These are phyloP conservation scores for Psilocybe sp. DNA, from an alignment of 768 basidiomycete genomes.

Conservation along the genomic window DNA sequence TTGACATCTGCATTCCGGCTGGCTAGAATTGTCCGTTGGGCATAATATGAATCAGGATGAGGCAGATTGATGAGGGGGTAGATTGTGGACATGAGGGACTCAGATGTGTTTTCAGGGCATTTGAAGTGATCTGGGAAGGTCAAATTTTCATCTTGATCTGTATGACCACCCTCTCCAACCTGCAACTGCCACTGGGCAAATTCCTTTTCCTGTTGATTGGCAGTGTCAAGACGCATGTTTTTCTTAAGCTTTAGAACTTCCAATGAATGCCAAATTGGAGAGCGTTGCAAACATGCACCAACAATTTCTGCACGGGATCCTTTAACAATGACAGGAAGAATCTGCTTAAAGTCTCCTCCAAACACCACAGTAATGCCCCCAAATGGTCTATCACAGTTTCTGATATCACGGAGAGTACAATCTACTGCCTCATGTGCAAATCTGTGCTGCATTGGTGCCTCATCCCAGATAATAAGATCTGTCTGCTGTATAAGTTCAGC, in stretches of 20 bases:
- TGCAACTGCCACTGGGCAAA: too few relatives aligned
- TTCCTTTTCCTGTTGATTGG: not conserved
- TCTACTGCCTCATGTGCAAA: slow-evolving; percentile 38
- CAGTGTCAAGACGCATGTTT: slow-evolving; percentile 40
- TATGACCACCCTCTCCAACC: too few relatives aligned
- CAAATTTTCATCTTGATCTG: too few relatives aligned
- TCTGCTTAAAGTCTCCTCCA: slow-evolving; percentile 50
- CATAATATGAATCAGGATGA: slow-evolving; percentile 16
- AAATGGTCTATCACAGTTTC: slow-evolving; percentile 27
- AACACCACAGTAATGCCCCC: slow-evolving; percentile 43
- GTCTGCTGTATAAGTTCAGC: slow-evolving; percentile 31
- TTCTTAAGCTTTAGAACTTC: slow-evolving; percentile 27
- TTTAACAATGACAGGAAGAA: slow-evolving; percentile 38
- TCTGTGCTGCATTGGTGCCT: slow-evolving; percentile 36
- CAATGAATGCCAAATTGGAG: slow-evolving; percentile 34
- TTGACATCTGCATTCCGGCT: slow-evolving; percentile 31
- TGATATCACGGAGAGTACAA: slow-evolving; percentile 30
- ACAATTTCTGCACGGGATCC: slow-evolving; percentile 38
- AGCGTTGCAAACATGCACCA: slow-evolving; percentile 29
- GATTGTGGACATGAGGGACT: too few relatives aligned
- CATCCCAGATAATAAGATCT: slow-evolving; percentile 43
- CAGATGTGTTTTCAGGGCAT: too few relatives aligned
- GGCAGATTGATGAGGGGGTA: too few relatives aligned
- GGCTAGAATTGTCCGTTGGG: slow-evolving; percentile 31
- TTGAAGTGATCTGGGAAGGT: too few relatives aligned